Base-by-base conservation (phyloP, 257 asterid species). In the Solanum habrochaites region DNA sequence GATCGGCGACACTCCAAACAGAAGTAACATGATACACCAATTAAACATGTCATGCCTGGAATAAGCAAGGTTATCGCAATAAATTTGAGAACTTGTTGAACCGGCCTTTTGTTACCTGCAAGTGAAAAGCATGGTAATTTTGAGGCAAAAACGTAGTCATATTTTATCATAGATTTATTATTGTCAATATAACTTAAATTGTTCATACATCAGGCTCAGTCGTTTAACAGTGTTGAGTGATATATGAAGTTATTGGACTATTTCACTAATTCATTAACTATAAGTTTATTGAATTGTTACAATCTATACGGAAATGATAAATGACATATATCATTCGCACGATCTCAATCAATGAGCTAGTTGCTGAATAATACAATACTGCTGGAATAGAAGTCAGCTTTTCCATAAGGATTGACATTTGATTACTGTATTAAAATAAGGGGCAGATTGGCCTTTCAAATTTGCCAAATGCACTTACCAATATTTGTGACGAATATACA, bases 11-110 rank as follows among this genome's bases (percentile, higher is more conserved):
- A 73, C 31, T 64, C 42, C 70, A 86, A 45, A 86, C 85, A 86
- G 11, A 72, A 58, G 85, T 89, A 87, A 77, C 91, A 89, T n/a
- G 86, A 72, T 83, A 87, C 60, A 21, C 86, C 88, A 27, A 90
- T 4, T 13, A 88, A 62, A 77, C 89, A 87, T 5, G 64, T 13
- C 32, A 91, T 45, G 62, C 88, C 89, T 37, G 96, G 92, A 77
- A 93, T 42, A 9, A 74, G 82, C 3, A 89, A 60, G 69, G 90
- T 69, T 56, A 89, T 43, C 13, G 91, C 90, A 60, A 86, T 43
- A 77, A 72, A 71, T 80, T 73, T 86, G 88, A 83, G 18, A 43
- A 89, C 52, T 31, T 81, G 83, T 45, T 35, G 52, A 62, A 83
- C 84, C 7, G 70, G 70, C 18, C 71, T 43, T 8, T 87, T 47